Evolutionary conservation across 2,329 filamentous ascomycete genomes (phyloP).

Genomic region (Chaetomiaceae sp.): DNA sequence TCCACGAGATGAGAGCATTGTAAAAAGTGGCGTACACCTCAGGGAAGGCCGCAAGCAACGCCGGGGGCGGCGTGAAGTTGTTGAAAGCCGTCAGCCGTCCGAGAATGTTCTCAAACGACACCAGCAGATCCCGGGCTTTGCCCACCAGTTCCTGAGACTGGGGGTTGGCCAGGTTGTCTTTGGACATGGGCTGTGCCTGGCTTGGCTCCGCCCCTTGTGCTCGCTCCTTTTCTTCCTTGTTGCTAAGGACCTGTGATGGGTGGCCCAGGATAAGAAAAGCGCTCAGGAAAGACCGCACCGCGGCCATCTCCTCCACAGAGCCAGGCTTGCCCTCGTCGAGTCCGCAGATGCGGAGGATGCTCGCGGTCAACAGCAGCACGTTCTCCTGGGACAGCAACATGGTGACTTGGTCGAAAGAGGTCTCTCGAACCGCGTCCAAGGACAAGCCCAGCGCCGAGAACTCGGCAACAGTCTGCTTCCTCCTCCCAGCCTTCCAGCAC

Average conservation of each 20-base stretch:
- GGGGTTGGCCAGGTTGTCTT: conserved; percentile 55
- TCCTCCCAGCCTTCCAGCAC: conserved; percentile 60
- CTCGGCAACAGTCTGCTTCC: conserved; percentile 56
- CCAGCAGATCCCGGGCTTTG: conserved; percentile 72
- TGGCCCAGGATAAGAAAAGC: conserved; percentile 77
- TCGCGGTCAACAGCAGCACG: conserved; percentile 61
- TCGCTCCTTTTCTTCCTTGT: conserved; percentile 56
- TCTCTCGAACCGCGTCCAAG: conserved; percentile 64
- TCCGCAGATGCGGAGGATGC: conserved; percentile 64
- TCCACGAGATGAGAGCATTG: conserved; percentile 79
- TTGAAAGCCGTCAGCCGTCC: conserved; percentile 62
- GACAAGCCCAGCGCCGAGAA: conserved; percentile 64
- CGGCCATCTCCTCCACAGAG: conserved; percentile 63
- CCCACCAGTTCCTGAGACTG: conserved; percentile 66
- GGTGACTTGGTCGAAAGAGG: conserved; percentile 70
- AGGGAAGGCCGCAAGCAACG: conserved; percentile 57
- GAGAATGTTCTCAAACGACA: conserved; percentile 71
- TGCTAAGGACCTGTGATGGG: conserved; percentile 71
- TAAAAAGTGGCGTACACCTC: conserved; percentile 70
- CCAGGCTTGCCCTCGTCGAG: conserved; percentile 60
- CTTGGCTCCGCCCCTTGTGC: conserved; percentile 51
- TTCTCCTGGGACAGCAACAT: conserved; percentile 61
- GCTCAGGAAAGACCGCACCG: conserved; percentile 70
- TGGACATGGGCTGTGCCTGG: conserved; percentile 40
- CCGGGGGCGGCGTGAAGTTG: conserved; percentile 60